Base-by-base conservation (phyloP, 768 basidiomycete genomes). In the Leccinum obscurum region DNA sequence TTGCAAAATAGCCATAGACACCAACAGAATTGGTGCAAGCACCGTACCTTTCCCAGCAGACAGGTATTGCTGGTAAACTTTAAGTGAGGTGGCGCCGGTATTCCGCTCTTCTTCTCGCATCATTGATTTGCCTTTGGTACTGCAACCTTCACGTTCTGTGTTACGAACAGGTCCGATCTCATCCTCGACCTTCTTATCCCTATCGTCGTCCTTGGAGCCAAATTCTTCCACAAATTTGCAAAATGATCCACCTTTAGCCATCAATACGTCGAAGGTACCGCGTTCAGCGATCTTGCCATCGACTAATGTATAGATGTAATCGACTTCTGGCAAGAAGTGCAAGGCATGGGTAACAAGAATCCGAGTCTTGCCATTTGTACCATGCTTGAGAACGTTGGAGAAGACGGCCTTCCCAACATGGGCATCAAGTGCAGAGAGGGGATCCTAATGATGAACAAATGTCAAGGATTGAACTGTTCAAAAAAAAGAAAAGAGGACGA, bases 261-360 rank as follows among this genome's bases (percentile, higher is more conserved):
- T 85, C 39, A 98, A 81, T 52, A 90, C 86, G 0, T 76, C 68
- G 65, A 90, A 96, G 2, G 92, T 88, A 2, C 95, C 95, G 11
- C 81, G 83, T 72, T 96, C 94, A 22, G 83, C 83, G 59, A 98
- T 85, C 37, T 77, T 79, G 6, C 95, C 94, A 44, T 93, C 86
- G 11, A 82, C 81, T 54, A 98, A 76, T 35, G 87, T 86, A 68
- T 87, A 87, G 69, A 98, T 89, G 69, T 92, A 90, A 72, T 96
- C 93, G 28, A 92, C 91, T 58, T 89, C 80, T 1, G 91, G 89
- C 26, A 98, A 82, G 78, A 95, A 91, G 74, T 96, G 93, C 9
- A 96, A 80, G 1, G 92, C 93, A 68, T 96, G 93, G 0, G 95
- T 98, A 51, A 96, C 93, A 55, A 98, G 85, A 51, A 98, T 79